phyloP scores from a whole-genome alignment of 192 early-diverging fungal genomes.

The Lobosporangium transversale region DNA sequence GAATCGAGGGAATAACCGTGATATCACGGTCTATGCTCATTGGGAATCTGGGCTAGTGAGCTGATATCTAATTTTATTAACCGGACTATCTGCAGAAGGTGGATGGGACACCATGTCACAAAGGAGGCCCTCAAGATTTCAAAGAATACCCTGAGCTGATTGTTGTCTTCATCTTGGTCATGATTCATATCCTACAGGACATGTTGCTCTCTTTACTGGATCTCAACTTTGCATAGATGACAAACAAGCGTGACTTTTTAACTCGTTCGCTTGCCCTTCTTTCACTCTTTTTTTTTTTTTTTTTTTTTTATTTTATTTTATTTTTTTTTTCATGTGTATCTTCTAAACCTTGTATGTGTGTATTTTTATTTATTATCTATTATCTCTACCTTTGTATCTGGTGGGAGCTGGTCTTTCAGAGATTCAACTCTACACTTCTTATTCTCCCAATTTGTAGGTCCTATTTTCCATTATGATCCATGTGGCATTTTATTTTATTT shows the following conservation, averaged over 20 bases:
- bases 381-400: too few relatives aligned
- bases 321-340: neutral
- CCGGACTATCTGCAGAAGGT: conserved; percentile 66
- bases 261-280: too few relatives aligned
- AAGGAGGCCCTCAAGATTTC: conserved; percentile 75
- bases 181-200: conserved; percentile 78
- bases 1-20: conserved; percentile 59
- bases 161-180: conserved; percentile 71
- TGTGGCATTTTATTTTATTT: too few relatives aligned
- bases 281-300: conserved; percentile 1
- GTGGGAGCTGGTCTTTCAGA: too few relatives aligned
- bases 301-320: neutral
- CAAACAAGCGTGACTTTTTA: too few relatives aligned
- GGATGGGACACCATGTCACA: conserved; percentile 67
- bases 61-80: conserved; percentile 70
- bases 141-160: conserved; percentile 74
- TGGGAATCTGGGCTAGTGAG: conserved; percentile 74
- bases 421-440: too few relatives aligned
- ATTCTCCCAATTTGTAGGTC: too few relatives aligned
- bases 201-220: conserved; percentile 72
- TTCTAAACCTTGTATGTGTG: neutral
- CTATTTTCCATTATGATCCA: too few relatives aligned
- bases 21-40: conserved; percentile 67
- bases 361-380: neutral
- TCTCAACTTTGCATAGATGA: conserved; percentile 58